phyloP scores from a whole-genome alignment of 1,284 basidiomycete genomes.

The Ustilago lituana region DNA sequence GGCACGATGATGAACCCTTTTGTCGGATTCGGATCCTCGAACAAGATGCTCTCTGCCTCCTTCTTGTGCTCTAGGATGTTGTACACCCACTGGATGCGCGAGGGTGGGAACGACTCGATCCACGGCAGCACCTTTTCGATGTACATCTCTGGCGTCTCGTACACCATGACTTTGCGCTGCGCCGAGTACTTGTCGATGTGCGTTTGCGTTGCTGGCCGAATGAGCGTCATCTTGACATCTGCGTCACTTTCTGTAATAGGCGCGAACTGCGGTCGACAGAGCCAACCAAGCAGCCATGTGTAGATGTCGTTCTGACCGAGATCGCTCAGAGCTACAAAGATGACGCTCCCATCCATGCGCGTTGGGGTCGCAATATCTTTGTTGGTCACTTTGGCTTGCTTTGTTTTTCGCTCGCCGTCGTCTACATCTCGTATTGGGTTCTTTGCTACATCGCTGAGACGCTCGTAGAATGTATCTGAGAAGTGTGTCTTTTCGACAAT shows the following conservation, averaged over 20 bases:
- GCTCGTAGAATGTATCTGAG: conserved; percentile 30
- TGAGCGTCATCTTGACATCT: conserved; percentile 62
- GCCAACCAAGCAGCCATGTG: conserved; percentile 62
- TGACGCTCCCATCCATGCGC: neutral
- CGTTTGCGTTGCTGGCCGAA: conserved; percentile 56
- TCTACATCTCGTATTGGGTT: neutral
- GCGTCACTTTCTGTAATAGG: conserved; percentile 17
- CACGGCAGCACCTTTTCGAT: conserved; percentile 51
- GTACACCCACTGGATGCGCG: conserved; percentile 82
- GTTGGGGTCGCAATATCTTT: neutral
- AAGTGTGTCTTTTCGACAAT: conserved; percentile 64
- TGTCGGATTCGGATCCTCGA: conserved; percentile 72
- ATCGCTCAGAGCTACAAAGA: conserved; percentile 25
- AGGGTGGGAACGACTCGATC: conserved; percentile 57
- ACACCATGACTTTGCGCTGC: conserved; percentile 75
- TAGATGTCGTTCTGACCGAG: conserved; percentile 66
- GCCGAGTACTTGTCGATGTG: conserved; percentile 76
- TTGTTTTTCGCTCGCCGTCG: neutral
- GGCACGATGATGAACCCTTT: conserved; percentile 74
- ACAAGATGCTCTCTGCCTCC: conserved; percentile 81
- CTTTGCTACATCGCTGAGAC: neutral
- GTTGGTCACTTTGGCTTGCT: conserved; percentile 2
- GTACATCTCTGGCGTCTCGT: conserved; percentile 64
- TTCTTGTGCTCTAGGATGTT: conserved; percentile 83
- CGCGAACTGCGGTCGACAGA: neutral